Evolutionary conservation across 352 stramenopile species (phyloP), one percentile per base, ranked within the genome.

Genomic region (Salisapilia sapeloensis): DNA sequence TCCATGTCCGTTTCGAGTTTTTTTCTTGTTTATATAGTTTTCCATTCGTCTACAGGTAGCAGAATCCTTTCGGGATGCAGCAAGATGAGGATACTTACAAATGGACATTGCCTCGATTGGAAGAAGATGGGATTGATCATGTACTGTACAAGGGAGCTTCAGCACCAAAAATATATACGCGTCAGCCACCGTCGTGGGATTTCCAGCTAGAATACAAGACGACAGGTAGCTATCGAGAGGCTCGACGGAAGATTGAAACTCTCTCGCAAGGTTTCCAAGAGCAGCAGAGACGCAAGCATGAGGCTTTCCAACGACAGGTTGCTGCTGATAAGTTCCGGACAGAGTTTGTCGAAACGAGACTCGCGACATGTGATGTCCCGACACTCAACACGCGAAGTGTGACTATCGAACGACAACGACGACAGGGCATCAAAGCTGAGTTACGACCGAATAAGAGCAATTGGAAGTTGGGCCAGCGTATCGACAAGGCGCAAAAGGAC

Each of bases 361-460:
- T 86, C 2, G 66, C 51, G 13, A 81, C 70, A 2, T 75, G 55
- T 12, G 66, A 66, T 6, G 24, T 46, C n/a, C 64, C 64, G 9
- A 83, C 64, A 3, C 38, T 86, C 21, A 86, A 86, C 33, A 64
- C 51, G 0, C 60, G 79, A 44, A 50, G 44, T 27, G 56, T 83
- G 9, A 38, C 56, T 14, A 72, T 83, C 24, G 46, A 56, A 22
- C 46, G 67, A 2, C 54, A 77, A 25, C 53, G 62, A 1, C 46
- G 46, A 1, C 36, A 50, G 25, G 20, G 24, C 1, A 8, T 35
- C 4, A 12, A 32, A 3, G 24, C 19, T 4, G 46, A 53, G 8
- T n/a, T n/a, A n/a, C n/a, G n/a, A n/a, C n/a, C n/a, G n/a, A n/a
- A n/a, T n/a, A n/a, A n/a, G n/a, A n/a, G n/a, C n/a, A n/a, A n/a